Conservation (phyloP, 2,329 filamentous ascomycete genomes). For the Graphilbum fragrans region DNA sequence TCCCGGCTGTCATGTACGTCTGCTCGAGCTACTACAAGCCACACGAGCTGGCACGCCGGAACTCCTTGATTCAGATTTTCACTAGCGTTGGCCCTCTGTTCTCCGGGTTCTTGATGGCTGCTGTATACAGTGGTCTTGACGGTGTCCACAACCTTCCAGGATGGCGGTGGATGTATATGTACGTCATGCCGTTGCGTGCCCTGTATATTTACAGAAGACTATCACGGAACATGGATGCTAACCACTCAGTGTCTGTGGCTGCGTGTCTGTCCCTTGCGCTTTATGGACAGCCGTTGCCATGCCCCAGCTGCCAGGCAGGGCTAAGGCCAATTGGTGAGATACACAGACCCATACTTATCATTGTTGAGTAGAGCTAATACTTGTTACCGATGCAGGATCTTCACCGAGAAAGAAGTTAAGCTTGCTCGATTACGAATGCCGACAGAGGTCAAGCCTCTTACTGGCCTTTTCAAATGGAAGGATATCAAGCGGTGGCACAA, state of each 20-base stretch:
- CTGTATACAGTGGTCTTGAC: slow-evolving; percentile 15
- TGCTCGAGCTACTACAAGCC: slow-evolving; percentile 19
- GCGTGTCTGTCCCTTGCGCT: slow-evolving; percentile 14
- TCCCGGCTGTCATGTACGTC: slow-evolving; percentile 18
- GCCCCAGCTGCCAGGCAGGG: slow-evolving; percentile 14
- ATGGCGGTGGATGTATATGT: slow-evolving; percentile 18
- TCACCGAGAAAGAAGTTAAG: slow-evolving; percentile 12
- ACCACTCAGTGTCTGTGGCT: slow-evolving; percentile 12
- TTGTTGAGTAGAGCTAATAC: too few species aligned
- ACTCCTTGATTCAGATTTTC: slow-evolving; percentile 17
- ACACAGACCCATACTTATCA: too few species aligned
- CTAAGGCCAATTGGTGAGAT: slow-evolving; percentile 14
- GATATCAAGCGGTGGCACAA: slow-evolving; percentile 17
- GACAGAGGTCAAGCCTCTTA: slow-evolving; percentile 11
- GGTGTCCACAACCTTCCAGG: slow-evolving; percentile 11
- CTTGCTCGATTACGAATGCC: slow-evolving; percentile 15
- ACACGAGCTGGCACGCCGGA: slow-evolving; percentile 17
- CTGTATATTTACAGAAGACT: not conserved
- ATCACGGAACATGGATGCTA: not conserved
- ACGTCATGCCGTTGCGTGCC: not conserved
- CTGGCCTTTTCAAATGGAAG: slow-evolving; percentile 17
- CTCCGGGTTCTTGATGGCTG: slow-evolving; percentile 16
- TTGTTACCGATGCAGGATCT: slow-evolving; percentile 10
- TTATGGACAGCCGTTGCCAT: slow-evolving; percentile 15
- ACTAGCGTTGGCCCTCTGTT: slow-evolving; percentile 15